A percentile compares a stretch with the other conserved stretches of the same genome.
Conservation (phyloP, 2,329 filamentous ascomycete genomes). For the Rutstroemia sp. region DNA sequence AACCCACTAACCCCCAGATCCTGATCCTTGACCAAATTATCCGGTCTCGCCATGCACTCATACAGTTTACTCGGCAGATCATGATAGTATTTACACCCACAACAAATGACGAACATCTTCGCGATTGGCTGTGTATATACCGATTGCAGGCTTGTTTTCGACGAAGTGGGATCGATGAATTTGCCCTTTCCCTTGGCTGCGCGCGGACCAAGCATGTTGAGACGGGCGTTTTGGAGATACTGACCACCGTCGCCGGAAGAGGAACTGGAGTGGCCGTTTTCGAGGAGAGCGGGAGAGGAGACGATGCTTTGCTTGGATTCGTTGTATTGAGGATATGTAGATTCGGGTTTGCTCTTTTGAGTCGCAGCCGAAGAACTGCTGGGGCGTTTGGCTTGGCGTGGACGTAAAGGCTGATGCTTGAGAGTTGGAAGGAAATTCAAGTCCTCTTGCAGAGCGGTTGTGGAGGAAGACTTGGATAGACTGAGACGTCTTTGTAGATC, state of each 20-base stretch:
- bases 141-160: not conserved
- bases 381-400: slow-evolving; percentile 20
- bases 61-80: slow-evolving; percentile 59
- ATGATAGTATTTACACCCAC: slow-evolving; percentile 55
- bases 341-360: not conserved
- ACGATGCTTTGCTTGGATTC: not conserved
- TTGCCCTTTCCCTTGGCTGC: slow-evolving; percentile 1
- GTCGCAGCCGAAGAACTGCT: slow-evolving; percentile 6
- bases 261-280: slow-evolving; percentile 8
- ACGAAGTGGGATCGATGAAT: not conserved
- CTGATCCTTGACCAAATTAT: slow-evolving; percentile 45
- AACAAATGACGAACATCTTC: slow-evolving; percentile 61
- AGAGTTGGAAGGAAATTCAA: slow-evolving; percentile 33
- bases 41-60: slow-evolving; percentile 55
- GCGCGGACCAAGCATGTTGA: slow-evolving; percentile 12
- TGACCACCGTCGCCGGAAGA: slow-evolving; percentile 9
- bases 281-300: not conserved
- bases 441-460: slow-evolving; percentile 12
- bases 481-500: slow-evolving; percentile 7
- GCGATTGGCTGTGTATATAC: slow-evolving; percentile 32
- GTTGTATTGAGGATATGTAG: slow-evolving; percentile 1
- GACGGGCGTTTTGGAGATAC: slow-evolving; percentile 22
- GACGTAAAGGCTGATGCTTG: slow-evolving; percentile 33
- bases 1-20: slow-evolving; percentile 46
- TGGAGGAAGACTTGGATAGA: slow-evolving; percentile 20